A percentile compares a stretch with the other conserved stretches of the same genome.
Evolutionary conservation across 352 stramenopile species (phyloP).

Genomic region (Ophiocytium majus): DNA sequence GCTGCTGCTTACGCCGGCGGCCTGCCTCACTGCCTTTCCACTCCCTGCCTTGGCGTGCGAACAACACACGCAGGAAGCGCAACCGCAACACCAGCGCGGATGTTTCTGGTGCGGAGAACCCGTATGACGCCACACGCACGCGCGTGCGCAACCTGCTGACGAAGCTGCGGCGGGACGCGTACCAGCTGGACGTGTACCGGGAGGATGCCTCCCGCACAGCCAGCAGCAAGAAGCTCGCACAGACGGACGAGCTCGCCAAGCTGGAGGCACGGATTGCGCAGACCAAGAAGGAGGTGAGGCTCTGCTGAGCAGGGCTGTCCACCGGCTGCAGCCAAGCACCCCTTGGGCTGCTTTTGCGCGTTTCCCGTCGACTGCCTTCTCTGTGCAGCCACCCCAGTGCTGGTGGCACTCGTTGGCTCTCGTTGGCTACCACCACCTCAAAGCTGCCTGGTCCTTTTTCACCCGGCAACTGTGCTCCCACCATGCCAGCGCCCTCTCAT

Average conservation of each 20-base stretch:
- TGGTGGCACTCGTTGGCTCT: too few species aligned
- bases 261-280: conserved; percentile 29
- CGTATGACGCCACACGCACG: neutral
- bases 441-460: neutral
- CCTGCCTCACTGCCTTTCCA: too few species aligned
- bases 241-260: conserved; percentile 26
- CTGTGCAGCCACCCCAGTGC: too few species aligned
- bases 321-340: too few species aligned
- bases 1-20: too few species aligned
- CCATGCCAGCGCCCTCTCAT: too few species aligned
- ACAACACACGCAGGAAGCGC: neutral
- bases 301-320: too few species aligned
- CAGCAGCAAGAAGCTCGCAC: conserved; percentile 48
- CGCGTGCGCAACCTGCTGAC: neutral
- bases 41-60: too few species aligned
- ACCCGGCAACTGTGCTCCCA: neutral
- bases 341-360: too few species aligned
- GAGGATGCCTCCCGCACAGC: conserved; percentile 50
- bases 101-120: neutral
- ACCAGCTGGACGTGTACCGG: conserved; percentile 33
- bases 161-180: neutral
- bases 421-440: too few species aligned
- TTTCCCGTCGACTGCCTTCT: too few species aligned
- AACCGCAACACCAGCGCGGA: neutral
- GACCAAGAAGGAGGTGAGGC: conserved; percentile 22